phyloP scores from a whole-genome alignment of 805 yeast genomes.

The Wickerhamomyces sydowiorum region DNA sequence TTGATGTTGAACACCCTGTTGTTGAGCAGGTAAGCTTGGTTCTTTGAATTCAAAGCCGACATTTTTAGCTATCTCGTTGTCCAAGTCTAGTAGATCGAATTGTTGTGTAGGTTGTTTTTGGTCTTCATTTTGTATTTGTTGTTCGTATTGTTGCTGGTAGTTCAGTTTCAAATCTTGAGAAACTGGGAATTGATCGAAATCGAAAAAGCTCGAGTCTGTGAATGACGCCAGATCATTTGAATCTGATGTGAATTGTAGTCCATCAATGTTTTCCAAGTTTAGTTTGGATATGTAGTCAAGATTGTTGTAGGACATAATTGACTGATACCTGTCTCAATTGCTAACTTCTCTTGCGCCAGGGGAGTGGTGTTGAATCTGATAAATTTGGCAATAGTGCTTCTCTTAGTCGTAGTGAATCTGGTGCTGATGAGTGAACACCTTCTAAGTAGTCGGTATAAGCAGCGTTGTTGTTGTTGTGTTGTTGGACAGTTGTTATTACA shows the following conservation, averaged over 20 bases:
- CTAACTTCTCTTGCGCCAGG: not conserved
- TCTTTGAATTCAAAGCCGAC: not conserved
- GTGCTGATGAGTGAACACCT: too few species aligned
- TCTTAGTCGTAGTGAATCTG: too few species aligned
- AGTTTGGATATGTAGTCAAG: not conserved
- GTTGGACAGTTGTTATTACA: too few species aligned
- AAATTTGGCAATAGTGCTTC: too few species aligned
- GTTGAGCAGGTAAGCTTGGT: not conserved
- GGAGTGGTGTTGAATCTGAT: not conserved
- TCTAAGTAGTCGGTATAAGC: too few species aligned
- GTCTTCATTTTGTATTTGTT: not conserved
- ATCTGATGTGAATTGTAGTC: not conserved
- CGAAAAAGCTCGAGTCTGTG: conserved; percentile 17
- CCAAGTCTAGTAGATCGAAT: too few species aligned
- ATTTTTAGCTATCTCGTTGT: too few species aligned
- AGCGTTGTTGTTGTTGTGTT: too few species aligned
- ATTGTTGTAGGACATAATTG: not conserved
- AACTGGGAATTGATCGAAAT: conserved; percentile 16
- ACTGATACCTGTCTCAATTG: not conserved
- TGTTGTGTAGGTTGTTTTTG: not conserved
- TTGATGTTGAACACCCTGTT: not conserved
- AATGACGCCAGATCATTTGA: conserved; percentile 13
- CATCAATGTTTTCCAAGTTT: not conserved
- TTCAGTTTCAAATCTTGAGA: conserved; percentile 4
- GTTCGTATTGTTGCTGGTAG: conserved; percentile 3